phyloP scores from a whole-genome alignment of 768 basidiomycete species.

The Tricholoma sp. region DNA sequence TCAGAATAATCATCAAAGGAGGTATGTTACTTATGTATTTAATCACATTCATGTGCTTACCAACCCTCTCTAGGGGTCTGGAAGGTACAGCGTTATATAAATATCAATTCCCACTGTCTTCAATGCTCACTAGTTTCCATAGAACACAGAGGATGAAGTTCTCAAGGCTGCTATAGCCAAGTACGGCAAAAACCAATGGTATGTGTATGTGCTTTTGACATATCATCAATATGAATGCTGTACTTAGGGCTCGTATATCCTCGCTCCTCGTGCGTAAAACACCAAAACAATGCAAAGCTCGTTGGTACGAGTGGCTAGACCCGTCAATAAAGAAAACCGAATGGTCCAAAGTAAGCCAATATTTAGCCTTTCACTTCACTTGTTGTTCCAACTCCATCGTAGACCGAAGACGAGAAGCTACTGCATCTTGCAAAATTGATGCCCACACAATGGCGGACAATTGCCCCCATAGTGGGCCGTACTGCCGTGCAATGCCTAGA shows the following conservation, averaged over 20 bases:
- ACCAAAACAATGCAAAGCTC: constrained; percentile 98
- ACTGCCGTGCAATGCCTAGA: constrained; percentile 98
- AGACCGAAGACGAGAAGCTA: constrained; percentile 98
- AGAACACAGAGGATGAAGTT: constrained; percentile 98
- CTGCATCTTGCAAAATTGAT: constrained; percentile 97
- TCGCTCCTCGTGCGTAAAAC: constrained; percentile 97
- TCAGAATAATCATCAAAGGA: constrained; percentile 90
- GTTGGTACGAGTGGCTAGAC: constrained; percentile 99
- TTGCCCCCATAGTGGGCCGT: constrained; percentile 96
- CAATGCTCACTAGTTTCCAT: constrained; percentile 1
- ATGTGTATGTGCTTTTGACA: constrained; percentile 10
- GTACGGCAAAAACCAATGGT: constrained; percentile 97
- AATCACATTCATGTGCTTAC: constrained; percentile 3
- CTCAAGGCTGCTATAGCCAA: constrained; percentile 98
- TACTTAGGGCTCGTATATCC: constrained; percentile 87
- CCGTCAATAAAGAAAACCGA: constrained; percentile 99
- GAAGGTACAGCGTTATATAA: constrained; percentile 47
- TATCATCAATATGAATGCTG: neutral
- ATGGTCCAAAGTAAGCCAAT: constrained; percentile 83
- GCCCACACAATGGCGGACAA: constrained; percentile 99
- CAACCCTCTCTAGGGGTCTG: constrained; percentile 52
- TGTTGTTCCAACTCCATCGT: constrained; percentile 1
- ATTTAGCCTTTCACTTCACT: neutral
- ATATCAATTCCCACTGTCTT: no score
- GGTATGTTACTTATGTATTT: constrained; percentile 35